phyloP scores from a whole-genome alignment of 2,329 filamentous ascomycete species.

The Paraphoma sp. region DNA sequence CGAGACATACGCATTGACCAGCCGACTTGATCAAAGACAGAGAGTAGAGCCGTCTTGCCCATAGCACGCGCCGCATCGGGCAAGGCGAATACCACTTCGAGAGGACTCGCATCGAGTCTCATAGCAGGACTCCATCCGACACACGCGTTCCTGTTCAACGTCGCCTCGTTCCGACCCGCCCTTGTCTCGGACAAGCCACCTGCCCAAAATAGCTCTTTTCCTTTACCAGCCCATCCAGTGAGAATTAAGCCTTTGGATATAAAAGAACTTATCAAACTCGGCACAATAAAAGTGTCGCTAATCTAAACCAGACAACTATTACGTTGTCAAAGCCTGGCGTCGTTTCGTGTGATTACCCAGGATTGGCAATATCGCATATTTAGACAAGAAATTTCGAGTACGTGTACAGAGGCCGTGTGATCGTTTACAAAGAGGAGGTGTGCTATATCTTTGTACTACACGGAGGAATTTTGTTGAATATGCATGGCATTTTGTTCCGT shows the following conservation, averaged over 20 bases:
- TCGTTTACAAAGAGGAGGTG: background rate
- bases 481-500: background rate
- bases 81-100: background rate
- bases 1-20: no score
- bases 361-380: slow-evolving; percentile 11
- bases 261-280: background rate
- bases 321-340: background rate
- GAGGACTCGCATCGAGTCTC: background rate
- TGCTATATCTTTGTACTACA: background rate
- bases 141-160: background rate
- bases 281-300: background rate
- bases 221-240: no score
- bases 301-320: background rate
- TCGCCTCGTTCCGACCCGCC: slow-evolving; percentile 13
- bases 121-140: background rate
- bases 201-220: slow-evolving; percentile 6
- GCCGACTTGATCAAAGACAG: no score
- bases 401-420: slow-evolving; percentile 1
- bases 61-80: no score
- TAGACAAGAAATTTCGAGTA: slow-evolving; percentile 3
- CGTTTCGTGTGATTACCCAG: slow-evolving; percentile 11
- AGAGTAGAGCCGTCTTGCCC: no score
- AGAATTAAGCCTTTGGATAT: background rate
- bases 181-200: slow-evolving; percentile 3
- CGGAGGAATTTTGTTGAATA: background rate